phyloP scores from a whole-genome alignment of 305 asterid genomes.

The Fraxinus greggii region DNA sequence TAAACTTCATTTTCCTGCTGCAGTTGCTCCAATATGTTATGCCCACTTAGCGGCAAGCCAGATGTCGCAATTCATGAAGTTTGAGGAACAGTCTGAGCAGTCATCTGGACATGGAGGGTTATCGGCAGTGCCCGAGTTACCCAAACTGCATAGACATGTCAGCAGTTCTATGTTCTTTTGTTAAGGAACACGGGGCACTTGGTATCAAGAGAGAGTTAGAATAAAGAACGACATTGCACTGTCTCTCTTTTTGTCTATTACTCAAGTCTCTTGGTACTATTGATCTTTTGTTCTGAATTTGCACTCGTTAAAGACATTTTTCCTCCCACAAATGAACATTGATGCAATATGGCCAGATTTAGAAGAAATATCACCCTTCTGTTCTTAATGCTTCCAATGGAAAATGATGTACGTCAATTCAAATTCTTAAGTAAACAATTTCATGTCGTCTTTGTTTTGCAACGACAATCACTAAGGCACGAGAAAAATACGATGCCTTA shows the following conservation, averaged over 20 bases:
- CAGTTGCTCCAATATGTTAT: slow-evolving; percentile 75
- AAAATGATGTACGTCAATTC: too few relatives aligned
- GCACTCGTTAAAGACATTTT: not conserved
- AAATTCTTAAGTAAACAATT: too few relatives aligned
- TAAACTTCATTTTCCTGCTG: not conserved
- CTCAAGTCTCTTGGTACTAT: not conserved
- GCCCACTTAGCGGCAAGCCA: slow-evolving; percentile 78
- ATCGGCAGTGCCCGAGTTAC: slow-evolving; percentile 44
- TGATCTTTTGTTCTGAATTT: not conserved
- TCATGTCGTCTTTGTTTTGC: too few relatives aligned
- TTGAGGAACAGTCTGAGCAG: slow-evolving; percentile 50
- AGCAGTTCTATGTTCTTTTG: slow-evolving; percentile 66
- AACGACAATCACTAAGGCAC: too few relatives aligned
- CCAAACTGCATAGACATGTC: slow-evolving; percentile 31
- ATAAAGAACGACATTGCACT: not conserved
- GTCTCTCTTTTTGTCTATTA: not conserved
- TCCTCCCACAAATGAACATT: not conserved
- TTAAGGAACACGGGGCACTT: slow-evolving; percentile 21
- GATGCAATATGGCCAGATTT: too few relatives aligned
- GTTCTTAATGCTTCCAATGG: too few relatives aligned
- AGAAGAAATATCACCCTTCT: too few relatives aligned
- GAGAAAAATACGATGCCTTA: too few relatives aligned
- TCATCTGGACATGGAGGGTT: slow-evolving; percentile 51
- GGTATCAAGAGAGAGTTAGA: not conserved
- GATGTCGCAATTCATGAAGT: slow-evolving; percentile 54